These are phyloP conservation scores for Didymella glomerata DNA, from an alignment of 2,329 filamentous ascomycete species.

Conservation along the genomic window DNA sequence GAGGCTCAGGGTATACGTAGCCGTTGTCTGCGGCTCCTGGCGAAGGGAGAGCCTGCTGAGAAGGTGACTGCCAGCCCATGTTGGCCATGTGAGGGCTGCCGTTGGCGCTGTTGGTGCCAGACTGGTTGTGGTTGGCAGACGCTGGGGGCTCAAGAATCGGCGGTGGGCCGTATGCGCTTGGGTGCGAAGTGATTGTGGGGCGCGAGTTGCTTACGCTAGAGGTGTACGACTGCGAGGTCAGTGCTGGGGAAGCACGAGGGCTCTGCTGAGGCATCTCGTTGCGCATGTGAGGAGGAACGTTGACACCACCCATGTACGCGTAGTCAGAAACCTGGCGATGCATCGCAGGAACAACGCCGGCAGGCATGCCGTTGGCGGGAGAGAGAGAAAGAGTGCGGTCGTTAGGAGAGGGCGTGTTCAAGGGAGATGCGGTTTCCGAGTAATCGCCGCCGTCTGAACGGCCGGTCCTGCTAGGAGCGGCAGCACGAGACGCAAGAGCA, in stretches of 20 bases:
- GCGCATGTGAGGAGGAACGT: conserved; percentile 83
- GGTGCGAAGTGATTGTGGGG: conserved; percentile 81
- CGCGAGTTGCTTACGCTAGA: conserved; percentile 61
- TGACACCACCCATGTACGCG: conserved; percentile 78
- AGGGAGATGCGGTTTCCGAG: conserved; percentile 75
- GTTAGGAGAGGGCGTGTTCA: conserved; percentile 84
- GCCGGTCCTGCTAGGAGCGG: conserved; percentile 58
- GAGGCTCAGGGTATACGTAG: conserved; percentile 83
- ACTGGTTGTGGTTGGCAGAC: conserved; percentile 78
- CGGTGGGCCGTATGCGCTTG: conserved; percentile 80
- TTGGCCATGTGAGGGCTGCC: conserved; percentile 86
- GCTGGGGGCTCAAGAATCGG: conserved; percentile 83
- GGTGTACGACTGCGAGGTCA: conserved; percentile 71
- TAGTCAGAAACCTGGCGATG: conserved; percentile 75
- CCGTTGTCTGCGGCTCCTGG: conserved; percentile 73
- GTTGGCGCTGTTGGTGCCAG: conserved; percentile 67
- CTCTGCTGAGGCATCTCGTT: conserved; percentile 75
- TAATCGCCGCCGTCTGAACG: conserved; percentile 76
- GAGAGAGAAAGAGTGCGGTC: conserved; percentile 82
- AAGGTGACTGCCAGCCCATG: conserved; percentile 86
- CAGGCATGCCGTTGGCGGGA: conserved; percentile 75
- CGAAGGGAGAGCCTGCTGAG: conserved; percentile 75
- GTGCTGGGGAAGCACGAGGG: conserved; percentile 69
- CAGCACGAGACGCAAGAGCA: conserved; percentile 71
- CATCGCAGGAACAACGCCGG: conserved; percentile 69